Evolutionary conservation across 2,329 filamentous ascomycete species (phyloP).

Genomic region (Monosporascus sp.): DNA sequence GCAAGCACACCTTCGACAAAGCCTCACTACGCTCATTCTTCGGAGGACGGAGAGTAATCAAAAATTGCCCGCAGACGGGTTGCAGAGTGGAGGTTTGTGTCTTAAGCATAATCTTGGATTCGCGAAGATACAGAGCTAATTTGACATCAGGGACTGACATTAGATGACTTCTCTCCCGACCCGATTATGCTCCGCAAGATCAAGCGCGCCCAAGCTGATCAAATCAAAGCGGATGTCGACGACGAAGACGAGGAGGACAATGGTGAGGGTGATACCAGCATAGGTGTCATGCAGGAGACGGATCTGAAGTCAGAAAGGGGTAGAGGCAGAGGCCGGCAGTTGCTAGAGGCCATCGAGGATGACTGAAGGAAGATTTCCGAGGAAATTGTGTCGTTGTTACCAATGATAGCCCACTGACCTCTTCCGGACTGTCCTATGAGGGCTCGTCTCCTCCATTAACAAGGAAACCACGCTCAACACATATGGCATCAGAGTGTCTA

Average conservation of each 20-base stretch:
- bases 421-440: too few species aligned
- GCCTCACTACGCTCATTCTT: constrained; percentile 54
- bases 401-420: too few species aligned
- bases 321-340: constrained; percentile 10
- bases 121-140: constrained; percentile 2
- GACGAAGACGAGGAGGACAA: constrained; percentile 24
- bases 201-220: constrained; percentile 40
- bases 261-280: constrained; percentile 18
- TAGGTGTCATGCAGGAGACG: constrained; percentile 8
- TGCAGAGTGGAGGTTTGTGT: constrained; percentile 49
- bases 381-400: not conserved
- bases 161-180: constrained; percentile 52
- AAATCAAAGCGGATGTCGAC: constrained; percentile 29
- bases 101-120: not conserved
- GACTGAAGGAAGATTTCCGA: not conserved
- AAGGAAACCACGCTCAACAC: too few species aligned
- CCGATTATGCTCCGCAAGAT: constrained; percentile 53
- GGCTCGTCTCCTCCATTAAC: too few species aligned
- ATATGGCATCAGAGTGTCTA: too few species aligned
- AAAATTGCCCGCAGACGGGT: constrained; percentile 60
- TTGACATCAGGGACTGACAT: constrained; percentile 38
- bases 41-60: constrained; percentile 23
- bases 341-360: constrained; percentile 9
- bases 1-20: constrained; percentile 70
- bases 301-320: constrained; percentile 17